Conservation (phyloP, 495 filamentous ascomycete species). For the Aspergillus conjunctus region DNA sequence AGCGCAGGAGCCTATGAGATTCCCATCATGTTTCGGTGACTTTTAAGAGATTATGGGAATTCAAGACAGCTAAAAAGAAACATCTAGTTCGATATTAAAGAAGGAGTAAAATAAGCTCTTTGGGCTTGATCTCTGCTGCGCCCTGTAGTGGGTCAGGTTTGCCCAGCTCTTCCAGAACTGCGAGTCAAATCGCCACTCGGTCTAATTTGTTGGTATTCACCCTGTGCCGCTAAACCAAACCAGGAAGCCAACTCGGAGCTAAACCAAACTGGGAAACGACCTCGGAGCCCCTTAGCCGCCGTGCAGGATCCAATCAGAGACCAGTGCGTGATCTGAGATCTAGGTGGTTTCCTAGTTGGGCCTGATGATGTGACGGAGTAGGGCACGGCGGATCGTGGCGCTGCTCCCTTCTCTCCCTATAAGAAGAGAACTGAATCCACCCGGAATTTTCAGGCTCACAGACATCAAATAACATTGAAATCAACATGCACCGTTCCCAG, state of each 20-base stretch:
- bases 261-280: not conserved
- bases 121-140: too few species aligned
- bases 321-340: not conserved
- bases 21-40: too few species aligned
- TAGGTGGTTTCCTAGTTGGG: constrained; percentile 5
- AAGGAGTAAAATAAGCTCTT: too few species aligned
- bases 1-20: too few species aligned
- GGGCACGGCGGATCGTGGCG: not conserved
- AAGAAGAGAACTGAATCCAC: constrained; percentile 5
- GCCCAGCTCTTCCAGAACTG: too few species aligned
- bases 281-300: not conserved
- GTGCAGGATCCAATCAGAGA: not conserved
- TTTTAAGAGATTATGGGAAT: too few species aligned
- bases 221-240: not conserved
- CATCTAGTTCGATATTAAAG: too few species aligned
- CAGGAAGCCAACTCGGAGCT: not conserved
- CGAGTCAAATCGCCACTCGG: too few species aligned
- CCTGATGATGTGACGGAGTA: not conserved
- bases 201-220: not conserved
- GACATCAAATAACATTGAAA: not conserved
- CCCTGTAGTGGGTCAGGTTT: too few species aligned
- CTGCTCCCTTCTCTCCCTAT: not conserved
- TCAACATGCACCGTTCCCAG: constrained; percentile 11
- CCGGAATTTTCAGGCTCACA: not conserved
- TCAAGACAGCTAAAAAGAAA: too few species aligned